Conservation (phyloP, 78 protist species). For the Chrysochromulina tobinii region DNA sequence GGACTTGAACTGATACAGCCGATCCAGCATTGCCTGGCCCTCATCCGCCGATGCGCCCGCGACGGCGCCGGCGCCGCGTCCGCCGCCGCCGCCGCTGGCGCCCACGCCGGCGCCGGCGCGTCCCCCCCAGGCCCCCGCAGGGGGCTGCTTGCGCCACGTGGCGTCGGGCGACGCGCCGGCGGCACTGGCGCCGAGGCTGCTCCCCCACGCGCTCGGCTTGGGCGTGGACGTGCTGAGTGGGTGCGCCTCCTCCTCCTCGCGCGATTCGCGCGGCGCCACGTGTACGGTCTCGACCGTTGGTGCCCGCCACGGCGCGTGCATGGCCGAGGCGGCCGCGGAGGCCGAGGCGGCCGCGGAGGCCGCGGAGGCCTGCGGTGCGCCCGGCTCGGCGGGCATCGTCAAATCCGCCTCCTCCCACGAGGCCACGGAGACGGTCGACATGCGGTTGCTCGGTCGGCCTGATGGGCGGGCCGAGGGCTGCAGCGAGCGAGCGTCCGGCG, state of each 20-base stretch:
- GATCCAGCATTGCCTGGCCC: not conserved
- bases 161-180: too few relatives aligned
- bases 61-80: not conserved
- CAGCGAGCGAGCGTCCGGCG: too few relatives aligned
- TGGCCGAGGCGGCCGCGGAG: not conserved
- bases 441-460: not conserved
- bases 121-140: not conserved
- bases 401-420: not conserved
- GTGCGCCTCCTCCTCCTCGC: not conserved
- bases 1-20: not conserved
- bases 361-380: too few relatives aligned
- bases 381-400: too few relatives aligned
- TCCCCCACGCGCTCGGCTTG: too few relatives aligned
- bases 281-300: not conserved
- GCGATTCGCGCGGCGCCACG: not conserved
- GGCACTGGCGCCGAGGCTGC: too few relatives aligned
- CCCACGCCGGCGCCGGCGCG: not conserved
- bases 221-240: too few relatives aligned
- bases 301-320: not conserved
- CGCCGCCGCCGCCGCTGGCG: not conserved
- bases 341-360: not conserved
- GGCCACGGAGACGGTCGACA: not conserved
- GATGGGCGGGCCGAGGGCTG: too few relatives aligned
- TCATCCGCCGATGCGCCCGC: not conserved
- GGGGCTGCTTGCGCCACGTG: too few relatives aligned